Evolutionary conservation across 225 moss, liverwort and hornwort genomes (phyloP).

Genomic region (Sphagnum contortum): DNA sequence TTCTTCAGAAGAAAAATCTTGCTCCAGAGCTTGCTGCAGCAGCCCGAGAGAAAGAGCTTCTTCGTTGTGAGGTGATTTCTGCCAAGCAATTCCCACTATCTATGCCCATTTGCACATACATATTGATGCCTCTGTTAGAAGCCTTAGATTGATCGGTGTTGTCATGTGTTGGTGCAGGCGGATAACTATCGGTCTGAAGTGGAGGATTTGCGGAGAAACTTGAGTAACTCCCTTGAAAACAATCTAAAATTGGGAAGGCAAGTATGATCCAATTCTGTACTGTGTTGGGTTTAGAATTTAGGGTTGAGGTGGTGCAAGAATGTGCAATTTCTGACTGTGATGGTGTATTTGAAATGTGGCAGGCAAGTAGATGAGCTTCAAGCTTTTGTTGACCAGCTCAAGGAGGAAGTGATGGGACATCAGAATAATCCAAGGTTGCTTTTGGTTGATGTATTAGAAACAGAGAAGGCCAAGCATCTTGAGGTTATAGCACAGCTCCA

Average conservation of each 20-base stretch:
- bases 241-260: constrained; percentile 81
- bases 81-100: too few relatives aligned
- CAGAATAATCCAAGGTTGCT: constrained; percentile 10
- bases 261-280: not conserved
- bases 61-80: constrained; percentile 59
- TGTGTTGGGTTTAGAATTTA: too few relatives aligned
- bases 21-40: constrained; percentile 73
- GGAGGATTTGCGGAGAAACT: constrained; percentile 76
- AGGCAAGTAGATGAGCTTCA: constrained; percentile 94
- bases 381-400: constrained; percentile 44
- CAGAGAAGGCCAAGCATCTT: constrained; percentile 29
- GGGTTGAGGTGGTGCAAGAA: too few relatives aligned
- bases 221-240: constrained; percentile 60
- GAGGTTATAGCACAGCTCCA: constrained; percentile 29
- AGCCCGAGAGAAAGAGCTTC: constrained; percentile 75
- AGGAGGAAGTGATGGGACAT: constrained; percentile 28
- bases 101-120: too few relatives aligned
- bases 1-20: constrained; percentile 60
- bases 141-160: too few relatives aligned
- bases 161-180: constrained; percentile 33
- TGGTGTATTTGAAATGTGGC: not conserved
- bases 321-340: not conserved
- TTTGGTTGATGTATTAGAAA: constrained; percentile 17
- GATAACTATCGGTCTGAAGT: constrained; percentile 76
- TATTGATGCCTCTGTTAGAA: too few relatives aligned